phyloP scores from a whole-genome alignment of 306 rosid genomes.

The barrel medic (Medicago truncatula) region MtrunA17r5.0-ANR NC_053043.1:37219001-37219500 shows the following conservation, averaged over 20 bases:
- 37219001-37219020: conserved; percentile 65
- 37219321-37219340: conserved; percentile 34
- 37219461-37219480: conserved; percentile 55
- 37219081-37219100: conserved; percentile 24
- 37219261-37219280: conserved; percentile 79
- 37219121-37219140: conserved; percentile 76
- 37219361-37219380: conserved; percentile 16
- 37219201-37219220: conserved; percentile 72
- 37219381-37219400: background rate
- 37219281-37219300: conserved; percentile 66
- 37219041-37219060: conserved; percentile 10
- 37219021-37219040: conserved; percentile 6
- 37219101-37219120: conserved; percentile 74
- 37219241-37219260: too few relatives aligned
- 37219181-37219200: conserved; percentile 73
- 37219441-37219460: background rate
- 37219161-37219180: conserved; percentile 78
- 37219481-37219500: conserved; percentile 67
- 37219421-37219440: background rate
- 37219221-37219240: too few relatives aligned
- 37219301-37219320: conserved; percentile 72
- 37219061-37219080: background rate
- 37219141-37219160: conserved; percentile 79
- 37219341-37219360: conserved; percentile 41
- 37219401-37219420: background rate